Conservation (phyloP, 192 early-diverging fungal species). For the Backusella westeae region DNA sequence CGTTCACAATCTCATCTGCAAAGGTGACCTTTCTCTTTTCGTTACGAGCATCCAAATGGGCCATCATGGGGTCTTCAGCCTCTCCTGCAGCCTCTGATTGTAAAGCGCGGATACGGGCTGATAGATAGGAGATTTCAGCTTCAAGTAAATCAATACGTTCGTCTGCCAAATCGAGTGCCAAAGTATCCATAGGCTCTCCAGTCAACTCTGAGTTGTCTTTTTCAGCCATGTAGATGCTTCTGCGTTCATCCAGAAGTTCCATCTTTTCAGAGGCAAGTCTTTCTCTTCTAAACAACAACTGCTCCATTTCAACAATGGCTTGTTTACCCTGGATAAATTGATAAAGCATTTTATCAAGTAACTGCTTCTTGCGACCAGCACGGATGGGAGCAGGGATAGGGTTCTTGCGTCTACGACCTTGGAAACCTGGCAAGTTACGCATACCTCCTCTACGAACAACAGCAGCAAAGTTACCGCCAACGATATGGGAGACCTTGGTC, state of each 20-base stretch:
- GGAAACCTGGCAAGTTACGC: slow-evolving; percentile 10
- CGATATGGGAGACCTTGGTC: slow-evolving; percentile 27
- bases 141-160: slow-evolving; percentile 56
- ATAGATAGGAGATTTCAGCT: slow-evolving; percentile 57
- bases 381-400: slow-evolving; percentile 31
- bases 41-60: not conserved
- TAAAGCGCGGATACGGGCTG: slow-evolving; percentile 50
- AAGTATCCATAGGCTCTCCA: slow-evolving; percentile 26
- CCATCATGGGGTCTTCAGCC: not conserved
- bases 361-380: slow-evolving; percentile 51
- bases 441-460: slow-evolving; percentile 22
- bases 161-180: slow-evolving; percentile 51
- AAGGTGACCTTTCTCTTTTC: slow-evolving; percentile 36
- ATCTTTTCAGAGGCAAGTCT: slow-evolving; percentile 47
- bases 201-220: slow-evolving; percentile 29
- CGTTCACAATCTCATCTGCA: slow-evolving; percentile 36
- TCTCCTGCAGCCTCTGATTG: slow-evolving; percentile 48
- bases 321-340: slow-evolving; percentile 55
- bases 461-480: slow-evolving; percentile 41
- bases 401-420: slow-evolving; percentile 18
- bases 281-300: slow-evolving; percentile 44
- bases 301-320: slow-evolving; percentile 54
- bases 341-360: slow-evolving; percentile 53
- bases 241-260: slow-evolving; percentile 51
- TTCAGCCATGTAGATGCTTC: slow-evolving; percentile 47